These are phyloP conservation scores for Cadophora sp. DNA, from an alignment of 2,329 filamentous ascomycete species.

Conservation along the genomic window DNA sequence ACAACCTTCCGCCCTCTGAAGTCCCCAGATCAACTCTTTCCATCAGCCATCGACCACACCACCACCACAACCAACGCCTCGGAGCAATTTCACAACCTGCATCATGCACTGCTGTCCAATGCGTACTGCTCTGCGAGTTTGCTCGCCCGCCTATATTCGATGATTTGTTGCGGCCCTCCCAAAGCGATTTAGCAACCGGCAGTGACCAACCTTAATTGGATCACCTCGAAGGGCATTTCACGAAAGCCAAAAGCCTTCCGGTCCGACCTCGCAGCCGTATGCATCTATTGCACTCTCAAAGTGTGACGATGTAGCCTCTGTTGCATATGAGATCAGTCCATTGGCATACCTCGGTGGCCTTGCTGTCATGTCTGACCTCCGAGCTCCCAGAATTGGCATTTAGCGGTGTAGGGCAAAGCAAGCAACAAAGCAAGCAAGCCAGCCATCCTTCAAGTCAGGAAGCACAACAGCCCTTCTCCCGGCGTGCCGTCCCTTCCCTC, in stretches of 20 bases:
- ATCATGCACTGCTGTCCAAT: constrained; percentile 27
- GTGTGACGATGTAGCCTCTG: constrained; percentile 9
- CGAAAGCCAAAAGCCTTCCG: neutral
- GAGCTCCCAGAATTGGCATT: constrained; percentile 3
- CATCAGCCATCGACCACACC: neutral
- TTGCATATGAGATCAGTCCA: constrained; percentile 9
- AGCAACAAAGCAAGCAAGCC: constrained; percentile 3
- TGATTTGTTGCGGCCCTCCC: too few species aligned
- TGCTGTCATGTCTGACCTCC: constrained; percentile 6
- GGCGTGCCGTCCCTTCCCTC: constrained; percentile 12
- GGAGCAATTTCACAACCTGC: constrained; percentile 16
- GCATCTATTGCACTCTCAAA: constrained; percentile 4
- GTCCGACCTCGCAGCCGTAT: constrained; percentile 10
- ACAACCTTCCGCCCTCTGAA: neutral
- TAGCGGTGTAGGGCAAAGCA: constrained; percentile 6
- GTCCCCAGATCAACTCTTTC: neutral
- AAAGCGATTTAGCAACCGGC: too few species aligned
- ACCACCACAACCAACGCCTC: constrained; percentile 6
- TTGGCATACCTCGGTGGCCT: constrained; percentile 1
- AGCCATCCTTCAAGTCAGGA: neutral
- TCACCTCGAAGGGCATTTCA: constrained; percentile 10
- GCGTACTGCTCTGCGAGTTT: neutral
- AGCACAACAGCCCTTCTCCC: constrained; percentile 8
- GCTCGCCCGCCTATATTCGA: neutral
- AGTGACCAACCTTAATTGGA: constrained; percentile 19